These are phyloP conservation scores for Adansonia grandidieri DNA, from an alignment of 441 rosid genomes.

Conservation along the genomic window DNA sequence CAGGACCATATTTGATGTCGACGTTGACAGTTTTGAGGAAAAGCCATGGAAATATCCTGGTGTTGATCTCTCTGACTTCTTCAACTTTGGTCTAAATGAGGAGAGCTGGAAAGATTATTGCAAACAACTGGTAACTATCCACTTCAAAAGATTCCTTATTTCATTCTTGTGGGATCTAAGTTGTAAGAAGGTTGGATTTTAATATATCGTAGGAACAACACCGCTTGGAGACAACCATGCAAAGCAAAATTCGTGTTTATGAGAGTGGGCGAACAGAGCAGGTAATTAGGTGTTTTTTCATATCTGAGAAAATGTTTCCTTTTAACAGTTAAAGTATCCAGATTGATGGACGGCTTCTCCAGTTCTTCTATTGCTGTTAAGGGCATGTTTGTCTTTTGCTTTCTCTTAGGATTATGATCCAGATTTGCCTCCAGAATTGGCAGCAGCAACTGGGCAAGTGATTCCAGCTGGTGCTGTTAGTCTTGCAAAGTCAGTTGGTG, in stretches of 20 bases:
- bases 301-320: conserved; percentile 10
- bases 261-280: conserved; percentile 94
- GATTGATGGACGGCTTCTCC: background rate
- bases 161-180: conserved; percentile 35
- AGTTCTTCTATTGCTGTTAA: background rate
- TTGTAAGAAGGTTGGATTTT: conserved; percentile 34
- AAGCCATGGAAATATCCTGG: conserved; percentile 96
- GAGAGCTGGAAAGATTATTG: conserved; percentile 98
- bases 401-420: conserved; percentile 85
- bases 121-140: conserved; percentile 81
- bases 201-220: conserved; percentile 71
- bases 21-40: conserved; percentile 90
- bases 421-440: conserved; percentile 96
- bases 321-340: background rate
- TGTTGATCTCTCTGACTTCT: conserved; percentile 77
- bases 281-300: conserved; percentile 49
- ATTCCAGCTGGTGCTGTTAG: conserved; percentile 56
- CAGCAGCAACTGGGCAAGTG: conserved; percentile 90
- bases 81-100: conserved; percentile 92
- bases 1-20: conserved; percentile 96
- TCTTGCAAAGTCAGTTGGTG: conserved; percentile 61
- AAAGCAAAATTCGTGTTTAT: conserved; percentile 97
- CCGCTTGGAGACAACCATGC: conserved; percentile 92
- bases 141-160: conserved; percentile 30
- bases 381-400: conserved; percentile 9